Evolutionary conservation across 2,329 filamentous ascomycete species (phyloP).

Genomic region (Trichoderma harzianum): DNA sequence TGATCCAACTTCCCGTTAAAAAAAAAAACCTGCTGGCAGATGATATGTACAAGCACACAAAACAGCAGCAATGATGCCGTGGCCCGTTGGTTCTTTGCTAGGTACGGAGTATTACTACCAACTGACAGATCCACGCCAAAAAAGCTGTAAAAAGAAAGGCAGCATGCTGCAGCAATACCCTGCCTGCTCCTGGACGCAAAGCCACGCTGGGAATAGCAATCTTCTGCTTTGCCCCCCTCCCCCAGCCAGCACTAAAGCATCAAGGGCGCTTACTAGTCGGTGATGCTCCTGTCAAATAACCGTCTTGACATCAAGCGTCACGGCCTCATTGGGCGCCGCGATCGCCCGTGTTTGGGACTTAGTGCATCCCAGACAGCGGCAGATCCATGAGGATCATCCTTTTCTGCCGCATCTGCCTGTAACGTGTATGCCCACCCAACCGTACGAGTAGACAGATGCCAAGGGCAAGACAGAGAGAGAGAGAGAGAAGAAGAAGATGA

Average conservation of each 20-base stretch:
- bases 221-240: neutral
- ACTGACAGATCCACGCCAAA: neutral
- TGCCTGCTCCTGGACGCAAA: neutral
- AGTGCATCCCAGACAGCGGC: neutral
- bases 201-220: conserved; percentile 5
- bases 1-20: neutral
- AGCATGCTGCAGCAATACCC: neutral
- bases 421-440: neutral
- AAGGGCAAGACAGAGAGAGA: neutral
- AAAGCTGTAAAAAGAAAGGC: neutral
- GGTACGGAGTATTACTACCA: neutral
- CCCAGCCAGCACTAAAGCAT: neutral
- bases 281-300: neutral
- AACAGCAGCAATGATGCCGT: neutral
- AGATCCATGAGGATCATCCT: neutral
- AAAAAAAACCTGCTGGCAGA: neutral
- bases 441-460: neutral
- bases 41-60: neutral
- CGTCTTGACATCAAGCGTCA: neutral
- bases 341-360: conserved; percentile 1
- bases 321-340: neutral
- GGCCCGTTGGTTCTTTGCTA: neutral
- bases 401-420: neutral
- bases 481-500: neutral
- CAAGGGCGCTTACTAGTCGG: neutral